A percentile compares a stretch with the other conserved stretches of the same genome.
Conservation (phyloP, 192 early-diverging fungal species). For the Coemansia sp. region DNA sequence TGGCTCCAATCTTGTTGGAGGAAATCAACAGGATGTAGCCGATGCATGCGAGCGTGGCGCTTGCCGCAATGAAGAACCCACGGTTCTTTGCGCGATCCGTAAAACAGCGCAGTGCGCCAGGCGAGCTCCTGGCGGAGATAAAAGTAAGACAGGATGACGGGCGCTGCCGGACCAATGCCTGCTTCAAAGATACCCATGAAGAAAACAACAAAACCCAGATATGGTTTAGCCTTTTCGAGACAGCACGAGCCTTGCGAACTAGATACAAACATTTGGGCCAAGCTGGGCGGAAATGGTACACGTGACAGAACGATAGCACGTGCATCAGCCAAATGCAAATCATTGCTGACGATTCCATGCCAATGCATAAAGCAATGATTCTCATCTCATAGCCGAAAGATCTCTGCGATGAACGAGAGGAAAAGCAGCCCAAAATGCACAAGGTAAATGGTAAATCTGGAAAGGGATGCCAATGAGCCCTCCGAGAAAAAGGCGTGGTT, state of each 20-base stretch:
- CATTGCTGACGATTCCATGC: not conserved
- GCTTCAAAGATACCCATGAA: constrained; percentile 64
- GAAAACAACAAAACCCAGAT: too few relatives aligned
- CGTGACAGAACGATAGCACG: not conserved
- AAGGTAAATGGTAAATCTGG: too few relatives aligned
- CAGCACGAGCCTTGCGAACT: not conserved
- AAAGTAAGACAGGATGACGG: constrained; percentile 72
- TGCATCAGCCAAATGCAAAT: not conserved
- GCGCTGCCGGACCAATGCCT: constrained; percentile 73
- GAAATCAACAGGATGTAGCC: constrained; percentile 54
- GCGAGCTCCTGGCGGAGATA: constrained; percentile 71
- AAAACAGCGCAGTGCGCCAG: constrained; percentile 67
- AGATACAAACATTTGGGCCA: not conserved
- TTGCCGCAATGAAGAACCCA: constrained; percentile 46
- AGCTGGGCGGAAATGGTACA: not conserved
- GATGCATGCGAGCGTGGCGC: constrained; percentile 34
- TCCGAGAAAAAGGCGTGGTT: too few relatives aligned
- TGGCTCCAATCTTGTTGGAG: constrained; percentile 24
- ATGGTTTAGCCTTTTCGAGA: not conserved
- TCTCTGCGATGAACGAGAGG: too few relatives aligned
- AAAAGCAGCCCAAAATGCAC: too few relatives aligned
- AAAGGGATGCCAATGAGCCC: too few relatives aligned
- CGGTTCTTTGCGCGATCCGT: constrained; percentile 57
- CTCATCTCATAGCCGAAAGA: not conserved
- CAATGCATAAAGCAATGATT: not conserved